Evolutionary conservation across 2,329 filamentous ascomycete genomes (phyloP).

Genomic region (Penicillium sp.): DNA sequence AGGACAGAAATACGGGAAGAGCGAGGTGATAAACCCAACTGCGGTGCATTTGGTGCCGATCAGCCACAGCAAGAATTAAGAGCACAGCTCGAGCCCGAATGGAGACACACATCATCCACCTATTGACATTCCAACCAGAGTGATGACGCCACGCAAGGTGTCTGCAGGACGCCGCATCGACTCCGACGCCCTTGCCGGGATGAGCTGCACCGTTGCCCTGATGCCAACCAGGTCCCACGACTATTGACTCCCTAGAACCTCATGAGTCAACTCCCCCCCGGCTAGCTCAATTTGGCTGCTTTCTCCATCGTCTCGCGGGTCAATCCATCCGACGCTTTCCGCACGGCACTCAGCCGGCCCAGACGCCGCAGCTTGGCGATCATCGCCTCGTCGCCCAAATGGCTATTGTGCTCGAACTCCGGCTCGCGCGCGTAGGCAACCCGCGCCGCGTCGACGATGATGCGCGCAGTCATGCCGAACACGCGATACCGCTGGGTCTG

Average conservation of each 20-base stretch:
- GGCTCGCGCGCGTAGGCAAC: conserved; percentile 80
- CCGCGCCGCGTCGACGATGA: conserved; percentile 81
- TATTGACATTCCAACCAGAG: too few relatives aligned
- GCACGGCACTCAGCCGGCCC: conserved; percentile 55
- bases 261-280: not conserved
- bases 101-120: too few relatives aligned
- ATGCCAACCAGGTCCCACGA: too few relatives aligned
- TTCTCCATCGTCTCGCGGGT: conserved; percentile 52
- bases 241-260: not conserved
- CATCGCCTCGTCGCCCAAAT: conserved; percentile 66
- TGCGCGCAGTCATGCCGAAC: conserved; percentile 91
- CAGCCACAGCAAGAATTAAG: too few relatives aligned
- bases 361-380: conserved; percentile 56
- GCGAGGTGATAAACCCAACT: not conserved
- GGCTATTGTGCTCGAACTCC: conserved; percentile 71
- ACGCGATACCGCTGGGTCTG: conserved; percentile 74
- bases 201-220: too few relatives aligned
- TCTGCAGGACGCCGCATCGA: not conserved
- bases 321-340: conserved; percentile 52
- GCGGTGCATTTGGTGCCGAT: too few relatives aligned
- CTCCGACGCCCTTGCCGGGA: too few relatives aligned
- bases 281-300: conserved; percentile 48
- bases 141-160: conserved; percentile 1
- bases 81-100: too few relatives aligned
- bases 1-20: not conserved